Percentiles rank a stretch among this genome's conserved stretches.
Conservation (phyloP, 2,329 filamentous ascomycete genomes). For the Sphaerulina vaccinii region DNA sequence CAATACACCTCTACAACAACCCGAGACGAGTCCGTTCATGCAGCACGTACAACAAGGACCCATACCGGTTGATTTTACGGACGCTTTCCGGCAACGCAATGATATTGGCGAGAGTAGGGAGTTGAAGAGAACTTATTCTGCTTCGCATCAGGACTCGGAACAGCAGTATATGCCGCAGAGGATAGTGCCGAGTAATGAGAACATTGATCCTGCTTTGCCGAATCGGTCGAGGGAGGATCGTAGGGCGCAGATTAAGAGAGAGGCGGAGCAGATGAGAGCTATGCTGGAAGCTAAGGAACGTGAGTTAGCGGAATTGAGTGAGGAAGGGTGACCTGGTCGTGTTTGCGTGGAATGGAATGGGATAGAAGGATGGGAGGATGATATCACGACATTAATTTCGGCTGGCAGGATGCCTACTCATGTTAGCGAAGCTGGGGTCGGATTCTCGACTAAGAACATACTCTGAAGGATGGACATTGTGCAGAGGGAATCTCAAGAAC, state of each 20-base stretch:
- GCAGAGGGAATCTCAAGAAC: too few relatives aligned
- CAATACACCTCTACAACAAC: slow-evolving; percentile 11
- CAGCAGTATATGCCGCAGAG: slow-evolving; percentile 26
- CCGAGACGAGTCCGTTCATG: slow-evolving; percentile 14
- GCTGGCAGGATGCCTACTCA: too few relatives aligned
- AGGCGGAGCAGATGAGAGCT: slow-evolving; percentile 74
- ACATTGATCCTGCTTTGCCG: slow-evolving; percentile 40
- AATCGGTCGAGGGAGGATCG: slow-evolving; percentile 56
- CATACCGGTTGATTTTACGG: slow-evolving; percentile 41
- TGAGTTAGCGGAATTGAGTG: slow-evolving; percentile 57
- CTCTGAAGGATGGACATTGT: too few relatives aligned
- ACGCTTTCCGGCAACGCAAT: slow-evolving; percentile 32
- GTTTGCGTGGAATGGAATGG: neutral
- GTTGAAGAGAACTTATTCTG: slow-evolving; percentile 71
- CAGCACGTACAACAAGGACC: slow-evolving; percentile 30
- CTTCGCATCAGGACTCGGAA: slow-evolving; percentile 11
- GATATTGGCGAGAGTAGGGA: slow-evolving; percentile 38
- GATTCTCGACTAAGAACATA: too few relatives aligned
- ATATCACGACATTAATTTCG: slow-evolving; percentile 3
- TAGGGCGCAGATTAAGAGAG: slow-evolving; percentile 64
- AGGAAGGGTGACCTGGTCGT: slow-evolving; percentile 8
- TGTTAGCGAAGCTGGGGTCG: too few relatives aligned
- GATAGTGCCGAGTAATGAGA: slow-evolving; percentile 28
- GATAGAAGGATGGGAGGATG: neutral
- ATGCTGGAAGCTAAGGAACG: slow-evolving; percentile 71